phyloP scores from a whole-genome alignment of 2,329 filamentous ascomycete genomes.

The Thielaviopsis populi region DNA sequence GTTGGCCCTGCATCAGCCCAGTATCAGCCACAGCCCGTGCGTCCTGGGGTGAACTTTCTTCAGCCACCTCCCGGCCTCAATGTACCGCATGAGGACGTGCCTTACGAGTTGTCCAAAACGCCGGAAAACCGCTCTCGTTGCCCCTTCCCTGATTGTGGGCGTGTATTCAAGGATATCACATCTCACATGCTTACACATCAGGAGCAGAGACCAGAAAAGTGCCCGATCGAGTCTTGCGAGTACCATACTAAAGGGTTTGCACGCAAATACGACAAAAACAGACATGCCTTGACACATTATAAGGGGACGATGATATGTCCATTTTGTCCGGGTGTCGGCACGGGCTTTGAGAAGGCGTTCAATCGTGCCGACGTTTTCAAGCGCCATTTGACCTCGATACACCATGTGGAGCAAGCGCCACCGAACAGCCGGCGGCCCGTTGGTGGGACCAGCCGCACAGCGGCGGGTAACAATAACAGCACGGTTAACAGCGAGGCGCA shows the following conservation, averaged over 20 bases:
- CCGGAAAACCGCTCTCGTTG: slow-evolving; percentile 34
- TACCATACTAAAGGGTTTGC: slow-evolving; percentile 92
- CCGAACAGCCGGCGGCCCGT: slow-evolving; percentile 73
- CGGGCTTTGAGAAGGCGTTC: slow-evolving; percentile 83
- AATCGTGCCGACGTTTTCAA: slow-evolving; percentile 97
- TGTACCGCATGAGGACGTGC: slow-evolving; percentile 1
- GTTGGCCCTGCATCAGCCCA: background rate
- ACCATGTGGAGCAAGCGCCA: slow-evolving; percentile 85
- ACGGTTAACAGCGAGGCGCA: slow-evolving; percentile 37
- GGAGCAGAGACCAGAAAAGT: slow-evolving; percentile 86
- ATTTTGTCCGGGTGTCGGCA: slow-evolving; percentile 81
- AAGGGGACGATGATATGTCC: slow-evolving; percentile 97
- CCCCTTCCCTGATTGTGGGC: slow-evolving; percentile 42
- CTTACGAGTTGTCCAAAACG: slow-evolving; percentile 21
- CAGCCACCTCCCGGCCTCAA: slow-evolving; percentile 7
- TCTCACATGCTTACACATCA: slow-evolving; percentile 96
- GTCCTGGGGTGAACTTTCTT: slow-evolving; percentile 7
- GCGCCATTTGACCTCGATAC: slow-evolving; percentile 80
- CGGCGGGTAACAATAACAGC: slow-evolving; percentile 17
- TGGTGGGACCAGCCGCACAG: slow-evolving; percentile 17
- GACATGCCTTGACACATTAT: slow-evolving; percentile 92
- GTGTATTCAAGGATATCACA: slow-evolving; percentile 49
- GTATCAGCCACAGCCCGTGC: slow-evolving; percentile 10
- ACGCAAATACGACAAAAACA: slow-evolving; percentile 94
- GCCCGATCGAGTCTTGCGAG: slow-evolving; percentile 82